These are phyloP conservation scores for Aspergillus caelatus DNA, from an alignment of 2,329 filamentous ascomycete species.

Conservation along the genomic window DNA sequence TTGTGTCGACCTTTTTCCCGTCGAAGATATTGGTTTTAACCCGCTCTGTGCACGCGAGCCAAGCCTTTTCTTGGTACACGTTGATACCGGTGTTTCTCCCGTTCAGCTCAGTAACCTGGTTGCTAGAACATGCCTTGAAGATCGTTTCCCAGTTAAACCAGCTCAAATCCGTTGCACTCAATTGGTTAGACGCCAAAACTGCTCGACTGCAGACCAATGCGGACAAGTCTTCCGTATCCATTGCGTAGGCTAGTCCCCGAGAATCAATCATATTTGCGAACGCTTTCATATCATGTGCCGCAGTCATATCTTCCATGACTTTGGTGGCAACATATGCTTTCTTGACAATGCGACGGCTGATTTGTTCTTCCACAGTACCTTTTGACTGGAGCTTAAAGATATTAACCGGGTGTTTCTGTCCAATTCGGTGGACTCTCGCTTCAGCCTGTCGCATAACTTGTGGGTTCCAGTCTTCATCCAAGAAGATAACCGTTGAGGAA, in stretches of 20 bases:
- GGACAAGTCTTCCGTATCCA: not conserved
- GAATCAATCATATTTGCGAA: not conserved
- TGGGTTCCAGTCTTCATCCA: slow-evolving; percentile 61
- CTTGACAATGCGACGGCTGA: slow-evolving; percentile 61
- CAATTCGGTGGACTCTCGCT: slow-evolving; percentile 58
- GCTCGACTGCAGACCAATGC: not conserved
- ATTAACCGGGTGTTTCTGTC: slow-evolving; percentile 56
- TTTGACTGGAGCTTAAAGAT: slow-evolving; percentile 60
- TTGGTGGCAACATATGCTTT: slow-evolving; percentile 65
- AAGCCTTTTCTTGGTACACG: slow-evolving; percentile 56
- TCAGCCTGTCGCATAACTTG: slow-evolving; percentile 59
- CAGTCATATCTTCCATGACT: slow-evolving; percentile 52
- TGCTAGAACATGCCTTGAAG: slow-evolving; percentile 28
- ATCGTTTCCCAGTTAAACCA: slow-evolving; percentile 43
- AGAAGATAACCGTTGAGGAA: slow-evolving; percentile 59
- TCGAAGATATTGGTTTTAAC: slow-evolving; percentile 62
- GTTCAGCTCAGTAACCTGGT: not conserved
- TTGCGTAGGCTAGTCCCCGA: not conserved
- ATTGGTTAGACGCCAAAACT: not conserved
- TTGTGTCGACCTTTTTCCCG: slow-evolving; percentile 50
- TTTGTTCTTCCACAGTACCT: slow-evolving; percentile 62
- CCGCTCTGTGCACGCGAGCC: slow-evolving; percentile 59
- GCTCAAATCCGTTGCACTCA: not conserved
- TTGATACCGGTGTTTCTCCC: not conserved
- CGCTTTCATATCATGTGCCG: not conserved